A percentile compares a stretch with the other conserved stretches of the same genome.
phyloP scores from a whole-genome alignment of 2,329 filamentous ascomycete genomes.

The Colletotrichum tofieldiae region DNA sequence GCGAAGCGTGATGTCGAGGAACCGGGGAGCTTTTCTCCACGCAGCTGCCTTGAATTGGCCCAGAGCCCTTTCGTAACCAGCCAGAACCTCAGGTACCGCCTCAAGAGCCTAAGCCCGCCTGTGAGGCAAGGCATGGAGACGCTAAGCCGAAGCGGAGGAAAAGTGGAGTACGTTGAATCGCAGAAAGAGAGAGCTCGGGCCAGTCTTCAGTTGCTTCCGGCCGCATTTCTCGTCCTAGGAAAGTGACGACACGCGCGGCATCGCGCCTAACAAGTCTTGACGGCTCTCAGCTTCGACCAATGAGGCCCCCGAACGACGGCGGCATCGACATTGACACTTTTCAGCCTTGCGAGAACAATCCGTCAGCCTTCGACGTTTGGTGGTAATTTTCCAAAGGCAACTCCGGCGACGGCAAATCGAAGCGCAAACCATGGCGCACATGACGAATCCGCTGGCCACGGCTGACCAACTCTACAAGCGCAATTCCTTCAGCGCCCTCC shows the following conservation, averaged over 20 bases:
- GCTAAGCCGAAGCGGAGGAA: constrained; percentile 28
- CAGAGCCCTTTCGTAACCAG: constrained; percentile 27
- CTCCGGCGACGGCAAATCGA: not conserved
- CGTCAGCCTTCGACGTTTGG: not conserved
- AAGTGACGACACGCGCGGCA: constrained; percentile 36
- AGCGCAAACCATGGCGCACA: constrained; percentile 39
- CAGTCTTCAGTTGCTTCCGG: constrained; percentile 15
- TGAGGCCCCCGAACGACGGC: constrained; percentile 8
- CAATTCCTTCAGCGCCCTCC: constrained; percentile 70
- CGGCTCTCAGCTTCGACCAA: constrained; percentile 35
- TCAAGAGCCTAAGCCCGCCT: constrained; percentile 8
- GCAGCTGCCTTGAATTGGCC: constrained; percentile 42
- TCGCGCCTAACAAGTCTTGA: constrained; percentile 30
- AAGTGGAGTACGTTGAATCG: constrained; percentile 1
- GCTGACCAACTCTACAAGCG: constrained; percentile 77
- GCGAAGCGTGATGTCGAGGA: constrained; percentile 34
- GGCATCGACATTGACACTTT: not conserved
- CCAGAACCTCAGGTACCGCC: constrained; percentile 35
- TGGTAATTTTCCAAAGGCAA: not conserved
- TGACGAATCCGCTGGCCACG: constrained; percentile 79
- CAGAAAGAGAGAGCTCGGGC: constrained; percentile 25
- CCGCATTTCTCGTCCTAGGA: not conserved
- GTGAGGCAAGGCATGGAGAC: constrained; percentile 11
- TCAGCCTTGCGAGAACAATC: constrained; percentile 31
- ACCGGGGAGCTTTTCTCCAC: constrained; percentile 39